Base-by-base conservation (phyloP, 805 yeast species). In the Dipodascus geniculatus region DNA sequence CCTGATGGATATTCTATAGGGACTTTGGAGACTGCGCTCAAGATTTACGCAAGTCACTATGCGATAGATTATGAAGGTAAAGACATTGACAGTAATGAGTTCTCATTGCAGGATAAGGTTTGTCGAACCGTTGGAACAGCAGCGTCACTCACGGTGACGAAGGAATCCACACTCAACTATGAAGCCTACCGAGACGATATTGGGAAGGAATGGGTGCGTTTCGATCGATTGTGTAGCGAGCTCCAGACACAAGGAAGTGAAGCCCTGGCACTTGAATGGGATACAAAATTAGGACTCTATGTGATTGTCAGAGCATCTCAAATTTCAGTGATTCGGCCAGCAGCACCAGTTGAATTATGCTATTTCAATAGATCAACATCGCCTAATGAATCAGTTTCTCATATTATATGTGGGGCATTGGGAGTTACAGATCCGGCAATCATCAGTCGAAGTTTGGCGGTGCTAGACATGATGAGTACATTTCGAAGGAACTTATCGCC, bases 201-300 rank as follows among this genome's bases (percentile, higher is more conserved):
- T n/a, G 66, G 69, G 50, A 74, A 74, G 28, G 82, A 82, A 60
- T 82, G 95, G 85, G 71, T 77, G 33, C 80, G 83, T 56, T 76
- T 90, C 54, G 83, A 81, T 55, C 74, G 86, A 1, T 71, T 89
- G 23, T 83, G 95, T 63, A 78, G 77, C 54, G 96, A 89, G 61
- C 72, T 85, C 52, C 77, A 76, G 55, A 83, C 77, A 55, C 74
- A 75, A 49, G 72, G 80, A 19, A 74, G 76, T 55, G 93, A 86
- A 61, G 74, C 83, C 0, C 71, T 87, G 42, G 70, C 81, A 1
- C 61, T 85, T 1, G 67, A 68, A n/a, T 59, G 71, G 22, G 74
- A 71, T 44, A 63, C 67, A 1, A 66, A 63, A 17, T 44, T 65
- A 56, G 65, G 62, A 11, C 57, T 68, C 19, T 49, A 72, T 2